phyloP scores from a whole-genome alignment of 2,329 filamentous ascomycete species.

The Epichloe scottii region DNA sequence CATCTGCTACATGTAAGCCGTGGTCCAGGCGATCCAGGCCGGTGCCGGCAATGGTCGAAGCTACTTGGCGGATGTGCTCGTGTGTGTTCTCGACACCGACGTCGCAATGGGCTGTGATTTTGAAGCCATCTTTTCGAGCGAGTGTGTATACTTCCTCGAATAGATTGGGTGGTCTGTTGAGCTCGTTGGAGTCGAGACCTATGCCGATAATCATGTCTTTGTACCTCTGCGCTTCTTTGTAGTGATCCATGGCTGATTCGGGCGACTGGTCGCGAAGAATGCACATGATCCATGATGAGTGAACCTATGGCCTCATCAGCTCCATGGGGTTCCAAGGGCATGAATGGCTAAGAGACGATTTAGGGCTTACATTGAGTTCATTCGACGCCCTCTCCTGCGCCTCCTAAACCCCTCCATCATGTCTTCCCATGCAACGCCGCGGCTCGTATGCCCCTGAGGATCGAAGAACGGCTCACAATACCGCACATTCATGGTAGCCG shows the following conservation, averaged over 20 bases:
- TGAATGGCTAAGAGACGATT: too few relatives aligned
- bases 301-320: slow-evolving; percentile 37
- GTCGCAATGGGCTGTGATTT: slow-evolving; percentile 37
- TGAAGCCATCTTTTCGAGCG: slow-evolving; percentile 27
- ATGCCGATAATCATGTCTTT: slow-evolving; percentile 30
- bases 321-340: too few relatives aligned
- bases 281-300: slow-evolving; percentile 54
- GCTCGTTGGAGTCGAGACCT: slow-evolving; percentile 34
- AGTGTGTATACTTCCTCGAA: slow-evolving; percentile 27
- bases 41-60: slow-evolving; percentile 40
- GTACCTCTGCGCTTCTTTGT: slow-evolving; percentile 27
- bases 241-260: slow-evolving; percentile 56
- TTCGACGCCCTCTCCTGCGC: slow-evolving; percentile 45
- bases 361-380: slow-evolving; percentile 19
- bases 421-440: slow-evolving; percentile 47
- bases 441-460: slow-evolving; percentile 55
- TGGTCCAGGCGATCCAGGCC: slow-evolving; percentile 58
- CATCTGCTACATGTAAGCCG: slow-evolving; percentile 51
- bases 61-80: slow-evolving; percentile 38
- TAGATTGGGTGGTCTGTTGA: slow-evolving; percentile 28
- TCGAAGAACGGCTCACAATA: slow-evolving; percentile 72
- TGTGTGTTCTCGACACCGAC: slow-evolving; percentile 35
- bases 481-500: slow-evolving; percentile 48
- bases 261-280: slow-evolving; percentile 57
- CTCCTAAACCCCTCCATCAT: slow-evolving; percentile 49